phyloP scores from a whole-genome alignment of 2,329 filamentous ascomycete genomes.

The Xylaria sp. region DNA sequence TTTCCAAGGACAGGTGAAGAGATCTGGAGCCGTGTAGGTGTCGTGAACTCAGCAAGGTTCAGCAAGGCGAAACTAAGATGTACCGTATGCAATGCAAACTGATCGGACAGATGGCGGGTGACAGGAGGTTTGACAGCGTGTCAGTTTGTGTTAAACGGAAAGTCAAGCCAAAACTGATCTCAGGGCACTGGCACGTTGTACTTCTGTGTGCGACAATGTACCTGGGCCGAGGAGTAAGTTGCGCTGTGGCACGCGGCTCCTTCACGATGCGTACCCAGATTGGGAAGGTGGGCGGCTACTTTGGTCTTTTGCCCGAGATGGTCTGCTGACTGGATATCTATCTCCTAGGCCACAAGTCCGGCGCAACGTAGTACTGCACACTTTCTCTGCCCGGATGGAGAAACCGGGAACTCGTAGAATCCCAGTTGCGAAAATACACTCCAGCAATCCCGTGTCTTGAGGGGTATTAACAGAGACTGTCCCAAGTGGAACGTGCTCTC shows the following conservation, averaged over 20 bases:
- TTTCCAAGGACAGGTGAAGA: conserved; percentile 9
- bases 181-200: conserved; percentile 13
- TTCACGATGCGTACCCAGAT: conserved; percentile 39
- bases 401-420: conserved; percentile 11
- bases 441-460: conserved; percentile 6
- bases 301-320: conserved; percentile 33
- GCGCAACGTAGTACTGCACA: conserved; percentile 35
- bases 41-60: conserved; percentile 9
- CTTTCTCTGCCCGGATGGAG: conserved; percentile 23
- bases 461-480: neutral
- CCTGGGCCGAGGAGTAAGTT: conserved; percentile 2
- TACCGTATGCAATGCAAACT: conserved; percentile 16
- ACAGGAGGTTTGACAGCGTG: conserved; percentile 28
- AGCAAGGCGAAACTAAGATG: conserved; percentile 3
- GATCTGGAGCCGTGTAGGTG: neutral
- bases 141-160: conserved; percentile 24
- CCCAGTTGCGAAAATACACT: conserved; percentile 19
- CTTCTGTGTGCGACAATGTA: conserved; percentile 10
- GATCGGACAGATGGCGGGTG: conserved; percentile 24
- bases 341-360: conserved; percentile 22
- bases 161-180: conserved; percentile 8
- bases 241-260: conserved; percentile 26
- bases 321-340: conserved; percentile 38
- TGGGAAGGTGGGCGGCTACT: conserved; percentile 39
- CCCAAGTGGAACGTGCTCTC: conserved; percentile 5